Evolutionary conservation across 306 rosid genomes (phyloP), one percentile per base, ranked within the genome.

Genomic region (Coriaria nepalensis): DNA sequence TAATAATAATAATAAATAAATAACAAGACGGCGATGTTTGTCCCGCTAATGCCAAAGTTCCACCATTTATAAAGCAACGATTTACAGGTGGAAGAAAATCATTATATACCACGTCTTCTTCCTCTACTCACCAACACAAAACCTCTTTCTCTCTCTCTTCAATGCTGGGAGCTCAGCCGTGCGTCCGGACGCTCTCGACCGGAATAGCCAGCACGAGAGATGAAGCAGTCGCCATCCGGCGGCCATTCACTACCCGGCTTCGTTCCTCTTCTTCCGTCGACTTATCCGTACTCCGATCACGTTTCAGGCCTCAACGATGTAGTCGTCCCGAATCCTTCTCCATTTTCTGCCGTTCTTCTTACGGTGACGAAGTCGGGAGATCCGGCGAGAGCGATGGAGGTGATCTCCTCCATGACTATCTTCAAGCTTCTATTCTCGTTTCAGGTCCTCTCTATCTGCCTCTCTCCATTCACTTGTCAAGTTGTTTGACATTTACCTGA

Each of bases 381-480:
- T 85, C 83, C 76, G 53, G 29, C 20, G 48, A 57, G 59, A 55
- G 29, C 20, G 48, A 57, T 62, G 56, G 51, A 50, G 70, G 54
- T 49, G 81, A 75, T 40, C 75, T 43, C 43, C 62, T 50, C 40
- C 64, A 40, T 37, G 93, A 85, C 29, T 86, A 60, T 59, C 73
- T 85, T 8, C 80, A 79, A 72, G 98, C 98, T 62, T 77, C 98
- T 2, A 73, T 92, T 46, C 94, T 92, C 8, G 83, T 85, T 53
- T 69, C 96, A 73, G 98, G 98, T 82, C 35, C 40, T 11, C 8
- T 54, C 14, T 57, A 44, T 38, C 43, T 42, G 11, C 37, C 9
- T 35, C 41, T 66, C 4, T 11, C 13, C 10, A 34, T 40, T 34
- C 38, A 6, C 8, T 33, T 29, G 13, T 9, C 15, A 6, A 34